Evolutionary conservation across 208 protist genomes (phyloP), one percentile per base, ranked within the genome.

Genomic region (Zelonia costaricensis): DNA sequence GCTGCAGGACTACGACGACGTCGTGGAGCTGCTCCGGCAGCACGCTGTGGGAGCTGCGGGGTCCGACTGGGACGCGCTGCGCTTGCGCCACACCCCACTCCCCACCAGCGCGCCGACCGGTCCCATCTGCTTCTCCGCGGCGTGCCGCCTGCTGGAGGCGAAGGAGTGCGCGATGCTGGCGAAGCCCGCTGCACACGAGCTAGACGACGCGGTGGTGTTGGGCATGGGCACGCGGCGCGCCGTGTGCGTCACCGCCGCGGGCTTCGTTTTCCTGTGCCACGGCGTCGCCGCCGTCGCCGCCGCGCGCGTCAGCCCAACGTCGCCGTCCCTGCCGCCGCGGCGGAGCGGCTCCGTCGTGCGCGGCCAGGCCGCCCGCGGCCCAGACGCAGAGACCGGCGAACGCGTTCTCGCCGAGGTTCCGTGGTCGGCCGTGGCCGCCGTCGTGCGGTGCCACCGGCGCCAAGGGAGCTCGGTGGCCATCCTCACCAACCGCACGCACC

Each of bases 1-100:
- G 28, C 44, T 85, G 56, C 47, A 74, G 25, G 76, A 89, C n/a
- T 89, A 80, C 74, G 71, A 83, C 47, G 78, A 89, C 49, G 71
- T 74, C 20, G 23, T 62, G 54, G 28, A 15, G 6, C 38, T 83
- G 45, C 60, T 82, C 36, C 28, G 53, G 12, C 60, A 49, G n/a
- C 58, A 59, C 51, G 61, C 48, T 27, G 38, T 40, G 4, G 10
- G 15, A 0, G 39, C 30, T 0, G 31, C 33, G 16, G 47, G n/a
- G 12, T 38, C 39, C 3, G 10, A 23, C 12, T 58, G 60, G 58
- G 72, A 83, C 47, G 39, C 33, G 25, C 69, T 78, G 45, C 22
- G 46, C 31, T 46, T 83, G 33, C 71, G 61, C 36, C 10, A 4
- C 40, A 58, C 59, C 59, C n/a, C 33, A 10, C 51, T 67, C 20